A percentile compares a stretch with the other conserved stretches of the same genome.
Evolutionary conservation across 1,284 basidiomycete species (phyloP).

Genomic region (Leucoagaricus sp.): DNA sequence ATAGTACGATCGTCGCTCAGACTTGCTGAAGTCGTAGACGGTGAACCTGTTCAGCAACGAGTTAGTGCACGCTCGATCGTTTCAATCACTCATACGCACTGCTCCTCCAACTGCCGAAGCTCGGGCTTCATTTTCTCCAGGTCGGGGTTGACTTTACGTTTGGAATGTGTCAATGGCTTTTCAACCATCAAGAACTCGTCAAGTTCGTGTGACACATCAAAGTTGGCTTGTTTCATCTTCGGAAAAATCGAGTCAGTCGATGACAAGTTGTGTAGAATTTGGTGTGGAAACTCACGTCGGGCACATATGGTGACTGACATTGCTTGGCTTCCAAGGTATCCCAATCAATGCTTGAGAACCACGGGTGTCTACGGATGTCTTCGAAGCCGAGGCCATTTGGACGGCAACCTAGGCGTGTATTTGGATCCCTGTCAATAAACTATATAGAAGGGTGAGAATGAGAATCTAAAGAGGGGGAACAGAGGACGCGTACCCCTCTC

Average conservation of each 20-base stretch:
- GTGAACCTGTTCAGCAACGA: conserved; percentile 58
- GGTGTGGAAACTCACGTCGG: conserved; percentile 68
- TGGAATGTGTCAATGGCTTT: conserved; percentile 93
- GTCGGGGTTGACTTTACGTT: conserved; percentile 85
- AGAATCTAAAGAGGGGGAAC: conserved; percentile 8
- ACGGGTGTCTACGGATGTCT: conserved; percentile 82
- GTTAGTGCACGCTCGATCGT: background rate
- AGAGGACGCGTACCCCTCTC: conserved; percentile 45
- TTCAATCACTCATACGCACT: conserved; percentile 52
- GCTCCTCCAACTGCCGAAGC: conserved; percentile 89
- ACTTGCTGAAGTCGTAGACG: conserved; percentile 71
- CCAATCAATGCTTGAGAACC: conserved; percentile 88
- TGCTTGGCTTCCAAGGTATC: conserved; percentile 74
- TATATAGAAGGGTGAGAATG: conserved; percentile 35
- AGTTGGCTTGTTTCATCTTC: conserved; percentile 92
- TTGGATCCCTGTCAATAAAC: conserved; percentile 86
- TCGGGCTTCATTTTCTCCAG: conserved; percentile 87
- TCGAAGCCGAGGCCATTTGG: conserved; percentile 66
- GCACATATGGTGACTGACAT: conserved; percentile 83
- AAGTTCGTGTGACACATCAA: conserved; percentile 95
- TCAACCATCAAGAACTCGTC: conserved; percentile 97
- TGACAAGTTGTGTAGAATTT: conserved; percentile 3
- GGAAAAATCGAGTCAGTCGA: conserved; percentile 11
- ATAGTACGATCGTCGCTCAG: conserved; percentile 74
- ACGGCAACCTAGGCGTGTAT: conserved; percentile 81